Percentiles rank a stretch among this genome's conserved stretches.
Evolutionary conservation across 352 stramenopile genomes (phyloP).

Genomic region (Phytopythium litorale): DNA sequence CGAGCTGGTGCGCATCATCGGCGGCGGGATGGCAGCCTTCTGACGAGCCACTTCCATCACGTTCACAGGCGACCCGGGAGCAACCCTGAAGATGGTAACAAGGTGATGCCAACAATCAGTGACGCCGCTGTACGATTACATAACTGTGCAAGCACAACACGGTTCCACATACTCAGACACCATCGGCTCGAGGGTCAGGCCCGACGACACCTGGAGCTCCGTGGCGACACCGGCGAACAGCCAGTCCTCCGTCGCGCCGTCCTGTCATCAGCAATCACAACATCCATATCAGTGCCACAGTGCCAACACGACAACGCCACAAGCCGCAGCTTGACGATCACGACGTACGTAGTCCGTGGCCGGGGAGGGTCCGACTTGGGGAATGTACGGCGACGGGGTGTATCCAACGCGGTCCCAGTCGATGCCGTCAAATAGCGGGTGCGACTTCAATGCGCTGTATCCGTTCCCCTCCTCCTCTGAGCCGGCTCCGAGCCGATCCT

Average conservation of each 20-base stretch:
- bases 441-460: constrained; percentile 64
- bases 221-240: constrained; percentile 85
- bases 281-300: background rate
- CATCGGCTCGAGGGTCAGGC: constrained; percentile 56
- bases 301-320: background rate
- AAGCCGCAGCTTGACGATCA: background rate
- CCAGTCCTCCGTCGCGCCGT: constrained; percentile 86
- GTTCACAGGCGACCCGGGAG: constrained; percentile 35
- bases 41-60: constrained; percentile 79
- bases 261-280: constrained; percentile 27
- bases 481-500: constrained; percentile 63
- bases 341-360: constrained; percentile 62
- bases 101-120: background rate
- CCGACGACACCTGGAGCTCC: constrained; percentile 83
- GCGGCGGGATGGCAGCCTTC: constrained; percentile 59
- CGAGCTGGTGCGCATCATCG: constrained; percentile 67
- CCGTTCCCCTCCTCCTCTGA: constrained; percentile 73
- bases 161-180: constrained; percentile 46
- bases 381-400: constrained; percentile 50
- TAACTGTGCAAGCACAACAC: background rate
- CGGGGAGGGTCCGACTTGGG: constrained; percentile 51
- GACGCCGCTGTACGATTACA: background rate
- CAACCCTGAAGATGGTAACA: constrained; percentile 18
- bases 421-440: constrained; percentile 84
- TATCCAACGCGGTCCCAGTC: constrained; percentile 62